Evolutionary conservation across 495 filamentous ascomycete genomes (phyloP), one percentile per base, ranked within the genome.

Genomic region (Trichoderma asperelloides): DNA sequence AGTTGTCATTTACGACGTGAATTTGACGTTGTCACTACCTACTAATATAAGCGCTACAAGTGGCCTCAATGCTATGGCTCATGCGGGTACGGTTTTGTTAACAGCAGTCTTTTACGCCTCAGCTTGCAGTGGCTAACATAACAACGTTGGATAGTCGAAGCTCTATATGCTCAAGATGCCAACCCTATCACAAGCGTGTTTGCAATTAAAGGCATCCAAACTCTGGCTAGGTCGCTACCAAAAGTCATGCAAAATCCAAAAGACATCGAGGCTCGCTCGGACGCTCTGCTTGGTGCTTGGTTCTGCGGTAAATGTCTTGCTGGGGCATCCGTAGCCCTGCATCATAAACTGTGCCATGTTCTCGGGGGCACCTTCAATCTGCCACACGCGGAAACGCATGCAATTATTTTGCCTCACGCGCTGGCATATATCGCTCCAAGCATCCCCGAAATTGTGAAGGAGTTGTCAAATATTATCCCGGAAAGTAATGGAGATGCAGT

Each of bases 1-100:
- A n/a, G 39, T 65, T 8, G 43, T 65, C 64, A 65, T 65, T n/a
- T 65, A 65, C 41, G 64, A 65, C n/a, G 64, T 45, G 21, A 49
- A 65, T 0, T 28, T 65, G 39, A 65, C 64, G 1, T 83, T 87
- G 82, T 86, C 83, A 1, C 73, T 88, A 30, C 85, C 86, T 0
- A 71, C 74, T 1, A 74, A 74, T 0, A 81, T 87, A 80, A 85
- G 80, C 70, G 82, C 82, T n/a, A 87, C 84, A 2, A 86, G 83
- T 64, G 86, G 86, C 65, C 80, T 88, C 23, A 88, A 88, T 74
- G 86, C 86, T 0, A 87, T 87, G 78, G 86, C 86, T n/a, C 86
- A 88, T 76, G 80, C 64, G 23, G 40, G 64, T 65, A 65, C 9
- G 64, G 28, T 0, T 13, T 1, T 11, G 8, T 28, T 39, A 9